Evolutionary conservation across 495 filamentous ascomycete species (phyloP), one percentile per base, ranked within the genome.

Genomic region (Talaromyces thailandensis): DNA sequence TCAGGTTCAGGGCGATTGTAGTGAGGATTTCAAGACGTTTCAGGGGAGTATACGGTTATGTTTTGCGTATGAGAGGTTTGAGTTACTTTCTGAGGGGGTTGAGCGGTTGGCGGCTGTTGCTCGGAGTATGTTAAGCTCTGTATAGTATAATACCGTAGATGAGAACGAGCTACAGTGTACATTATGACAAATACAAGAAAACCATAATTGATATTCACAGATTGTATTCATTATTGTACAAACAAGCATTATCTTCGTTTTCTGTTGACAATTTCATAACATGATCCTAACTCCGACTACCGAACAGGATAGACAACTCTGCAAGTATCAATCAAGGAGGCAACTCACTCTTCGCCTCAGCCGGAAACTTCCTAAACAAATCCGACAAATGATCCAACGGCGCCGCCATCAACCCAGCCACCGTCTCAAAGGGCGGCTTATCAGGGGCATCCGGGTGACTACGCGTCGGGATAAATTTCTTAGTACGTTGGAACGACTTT

Each of bases 11-110:
- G 82, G 82, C 37, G 82, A 91, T 65, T 71, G 77, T 48, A 60
- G 61, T 43, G 58, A 60, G 4, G 67, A 69, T 2, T 70, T 64
- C 16, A 70, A 74, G 58, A 73, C 69, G 60, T 89, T 92, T 69
- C 72, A 73, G 26, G 63, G 76, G 32, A 70, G 76, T 37, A 61
- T 94, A 16, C 79, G 91, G 51, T 66, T 95, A 7, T 90, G 87
- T 64, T 92, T 90, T 71, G 80, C 88, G 9, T 93, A 87, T 86
- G 90, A 87, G 74, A 81, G 86, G 21, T 85, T 85, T 68, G 78
- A 78, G n/a, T 73, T 80, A 57, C 64, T 95, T n/a, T 77, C 67
- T 1, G 88, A 92, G 68, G 91, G 89, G 0, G 79, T 94, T 9
- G 68, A 70, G 70, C 80, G 88, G 63, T 70, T 94, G 43, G 87